These are phyloP conservation scores for Teratosphaeria zuluensis DNA, from an alignment of 2,329 filamentous ascomycete genomes.

Conservation along the genomic window DNA sequence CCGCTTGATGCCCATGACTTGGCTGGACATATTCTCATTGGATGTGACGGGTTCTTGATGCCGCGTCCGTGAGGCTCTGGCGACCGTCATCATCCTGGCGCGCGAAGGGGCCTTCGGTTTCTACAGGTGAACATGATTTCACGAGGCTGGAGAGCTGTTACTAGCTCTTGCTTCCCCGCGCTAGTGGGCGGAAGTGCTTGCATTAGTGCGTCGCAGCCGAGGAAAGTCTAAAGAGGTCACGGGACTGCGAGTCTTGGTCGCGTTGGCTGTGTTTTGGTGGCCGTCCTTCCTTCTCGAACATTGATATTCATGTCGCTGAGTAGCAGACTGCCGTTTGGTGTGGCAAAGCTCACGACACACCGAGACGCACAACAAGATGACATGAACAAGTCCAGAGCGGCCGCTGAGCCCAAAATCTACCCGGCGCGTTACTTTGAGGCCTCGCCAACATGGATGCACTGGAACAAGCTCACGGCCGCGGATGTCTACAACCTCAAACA, in stretches of 20 bases:
- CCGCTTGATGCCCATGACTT: background rate
- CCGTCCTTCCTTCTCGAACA: background rate
- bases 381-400: background rate
- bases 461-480: constrained; percentile 50
- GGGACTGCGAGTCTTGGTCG: background rate
- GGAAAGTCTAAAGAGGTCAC: background rate
- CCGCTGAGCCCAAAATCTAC: constrained; percentile 30
- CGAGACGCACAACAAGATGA: background rate
- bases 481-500: constrained; percentile 45
- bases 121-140: background rate
- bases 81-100: background rate
- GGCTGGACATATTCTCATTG: too few species aligned
- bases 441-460: constrained; percentile 52
- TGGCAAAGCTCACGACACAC: background rate
- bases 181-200: constrained; percentile 2
- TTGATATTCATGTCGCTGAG: background rate
- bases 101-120: background rate
- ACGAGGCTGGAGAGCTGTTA: background rate
- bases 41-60: background rate
- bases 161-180: background rate
- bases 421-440: constrained; percentile 50
- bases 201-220: background rate
- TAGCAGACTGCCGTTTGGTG: background rate
- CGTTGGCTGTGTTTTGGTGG: background rate
- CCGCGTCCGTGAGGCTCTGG: background rate